Base-by-base conservation (phyloP, 148 eudicot species). In the Silene uniflora region DNA sequence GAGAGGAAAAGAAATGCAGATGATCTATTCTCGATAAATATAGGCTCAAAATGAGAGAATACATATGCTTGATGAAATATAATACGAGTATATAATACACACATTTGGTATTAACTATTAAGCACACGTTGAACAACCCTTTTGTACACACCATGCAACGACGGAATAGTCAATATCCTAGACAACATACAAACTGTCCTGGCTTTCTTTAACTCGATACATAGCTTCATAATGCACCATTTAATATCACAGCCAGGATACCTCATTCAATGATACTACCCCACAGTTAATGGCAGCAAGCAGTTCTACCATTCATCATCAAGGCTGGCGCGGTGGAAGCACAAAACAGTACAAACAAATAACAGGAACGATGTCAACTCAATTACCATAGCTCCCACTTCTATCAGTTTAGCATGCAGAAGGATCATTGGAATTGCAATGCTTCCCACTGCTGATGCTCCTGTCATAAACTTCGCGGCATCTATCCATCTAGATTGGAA, bases 401-500 rank as follows among this genome's bases (percentile, higher is more conserved):
- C 84, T 44, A 95, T 95, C 78, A 95, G 78, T 73, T 80, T 71
- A 6, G 98, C 98, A 62, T 95, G 98, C 80, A 90, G 84, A 27
- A 95, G 88, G 68, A 95, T 95, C 39, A 90, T 88, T 44, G 98
- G 98, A 42, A 95, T 95, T 24, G 98, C 98, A 74, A 95, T 71
- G 86, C 98, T 95, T 63, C 98, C 98, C 25, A 95, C 89, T 12
- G 97, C 88, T 44, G 98, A 95, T 27, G 93, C 93, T 84, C 98
- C 98, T 25, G 98, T 95, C 82, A 95, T 83, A 78, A 95, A 95
- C 79, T 95, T 95, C 16, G 97, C 98, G 10, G 96, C 98, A 82
- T 92, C 92, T 61, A 95, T 79, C 98, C 98, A 95, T 19, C 98
- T 95, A 24, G 10, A 18, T 17, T 39, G 23, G 29, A n/a, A 32